Conservation (phyloP, 202 grass and related monocot genomes). For the Schoenoplectus triqueter region DNA sequence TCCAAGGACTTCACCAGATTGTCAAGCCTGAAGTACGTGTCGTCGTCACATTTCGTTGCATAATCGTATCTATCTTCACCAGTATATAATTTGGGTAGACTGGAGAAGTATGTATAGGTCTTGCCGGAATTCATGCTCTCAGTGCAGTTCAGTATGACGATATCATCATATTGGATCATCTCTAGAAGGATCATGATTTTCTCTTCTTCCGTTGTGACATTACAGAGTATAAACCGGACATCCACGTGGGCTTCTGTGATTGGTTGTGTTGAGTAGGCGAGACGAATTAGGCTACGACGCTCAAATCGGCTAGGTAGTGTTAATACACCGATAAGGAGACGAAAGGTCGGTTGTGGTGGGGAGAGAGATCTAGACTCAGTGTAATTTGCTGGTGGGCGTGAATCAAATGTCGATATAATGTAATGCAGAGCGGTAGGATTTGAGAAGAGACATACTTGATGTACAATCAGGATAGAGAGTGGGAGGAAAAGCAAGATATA, state of each 20-base stretch:
- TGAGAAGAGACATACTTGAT: not conserved
- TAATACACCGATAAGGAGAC: conserved; percentile 42
- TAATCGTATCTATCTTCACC: conserved; percentile 58
- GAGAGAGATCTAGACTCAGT: not conserved
- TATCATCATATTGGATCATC: conserved; percentile 40
- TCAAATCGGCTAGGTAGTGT: conserved; percentile 33
- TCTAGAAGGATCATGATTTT: conserved; percentile 29
- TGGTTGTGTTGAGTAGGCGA: conserved; percentile 39
- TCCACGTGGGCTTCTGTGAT: not conserved
- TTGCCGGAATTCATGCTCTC: conserved; percentile 47
- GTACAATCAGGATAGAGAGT: conserved; percentile 19
- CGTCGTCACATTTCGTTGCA: conserved; percentile 72
- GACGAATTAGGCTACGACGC: conserved; percentile 41
- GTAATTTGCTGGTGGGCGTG: not conserved
- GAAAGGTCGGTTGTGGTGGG: conserved; percentile 20
- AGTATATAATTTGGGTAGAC: conserved; percentile 34
- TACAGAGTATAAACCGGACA: conserved; percentile 40
- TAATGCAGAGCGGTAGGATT: not conserved
- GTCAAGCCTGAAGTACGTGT: conserved; percentile 64
- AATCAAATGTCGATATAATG: not conserved
- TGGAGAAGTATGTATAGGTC: conserved; percentile 38
- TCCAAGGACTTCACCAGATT: conserved; percentile 50
- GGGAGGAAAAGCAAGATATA: conserved; percentile 3
- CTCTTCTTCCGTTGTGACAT: conserved; percentile 40
- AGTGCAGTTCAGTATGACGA: conserved; percentile 44